Percentiles rank a stretch among this genome's conserved stretches.
phyloP scores from a whole-genome alignment of 208 protist species.

The Endotrypanum monterogeii region DNA sequence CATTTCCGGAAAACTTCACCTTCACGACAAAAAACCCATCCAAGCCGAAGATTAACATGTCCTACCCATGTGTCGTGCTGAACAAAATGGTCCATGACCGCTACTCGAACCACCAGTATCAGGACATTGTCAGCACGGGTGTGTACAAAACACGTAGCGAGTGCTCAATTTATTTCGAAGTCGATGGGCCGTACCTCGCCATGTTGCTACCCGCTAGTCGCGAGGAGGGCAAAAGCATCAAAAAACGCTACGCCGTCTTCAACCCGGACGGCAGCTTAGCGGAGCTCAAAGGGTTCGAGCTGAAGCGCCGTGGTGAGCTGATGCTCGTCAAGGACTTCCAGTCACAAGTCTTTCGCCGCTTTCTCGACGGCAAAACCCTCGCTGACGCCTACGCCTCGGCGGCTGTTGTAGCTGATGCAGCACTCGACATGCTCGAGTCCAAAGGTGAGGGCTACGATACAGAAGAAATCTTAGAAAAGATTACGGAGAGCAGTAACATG shows the following conservation, averaged over 20 bases:
- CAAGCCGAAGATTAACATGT: conserved; percentile 80
- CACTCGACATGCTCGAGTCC: conserved; percentile 96
- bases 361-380: conserved; percentile 96
- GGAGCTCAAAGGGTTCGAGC: conserved; percentile 99
- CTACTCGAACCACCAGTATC: conserved; percentile 99
- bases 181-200: conserved; percentile 99
- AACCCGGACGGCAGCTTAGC: conserved; percentile 96
- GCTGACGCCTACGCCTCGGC: conserved; percentile 97
- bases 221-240: conserved; percentile 98
- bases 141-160: conserved; percentile 89
- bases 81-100: conserved; percentile 97
- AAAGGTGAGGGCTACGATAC: conserved; percentile 91
- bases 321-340: conserved; percentile 99
- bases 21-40: conserved; percentile 72
- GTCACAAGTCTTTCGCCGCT: conserved; percentile 95
- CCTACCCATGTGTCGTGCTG: conserved; percentile 98
- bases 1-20: conserved; percentile 98
- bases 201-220: conserved; percentile 99
- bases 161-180: conserved; percentile 99
- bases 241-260: conserved; percentile 99
- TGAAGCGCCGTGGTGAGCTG: conserved; percentile 99
- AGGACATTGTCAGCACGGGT: conserved; percentile 78
- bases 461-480: conserved; percentile 97
- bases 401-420: conserved; percentile 95
- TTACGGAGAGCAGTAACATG: conserved; percentile 98